Base-by-base conservation (phyloP, 2,329 filamentous ascomycete species). In the Hypoxylon sp. region DNA sequence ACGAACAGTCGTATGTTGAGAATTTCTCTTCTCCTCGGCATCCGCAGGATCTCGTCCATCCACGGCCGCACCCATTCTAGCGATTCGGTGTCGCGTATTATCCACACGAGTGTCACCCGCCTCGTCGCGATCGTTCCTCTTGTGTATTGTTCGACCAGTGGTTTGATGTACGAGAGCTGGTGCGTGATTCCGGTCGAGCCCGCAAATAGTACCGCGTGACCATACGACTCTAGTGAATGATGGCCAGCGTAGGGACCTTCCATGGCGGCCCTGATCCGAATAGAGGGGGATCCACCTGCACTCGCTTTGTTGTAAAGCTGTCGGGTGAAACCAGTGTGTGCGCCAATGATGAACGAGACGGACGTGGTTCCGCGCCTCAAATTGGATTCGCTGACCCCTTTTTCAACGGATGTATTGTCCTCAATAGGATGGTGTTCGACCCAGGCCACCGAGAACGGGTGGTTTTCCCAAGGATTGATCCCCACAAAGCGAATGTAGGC, bases 131-230 rank as follows among this genome's bases (percentile, higher is more conserved):
- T 85, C 1, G 86, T 91, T 51, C 84, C 83, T 1, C 83, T 76
- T 44, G 84, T 83, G 70, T 82, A 88, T 3, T 88, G 88, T 44
- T 84, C 75, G 51, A 93, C 80, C 3, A 93, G 77, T 41, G 94
- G 87, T 46, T 86, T 87, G 6, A 97, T 81, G 70, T 95, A 96
- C 23, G 91, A 90, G 20, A 97, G 83, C 69, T 96, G 91, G 70
- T 97, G 93, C 1, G 93, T 96, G 73, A 99, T 97, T 56, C 94
- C 94, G 4, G 94, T 91, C 49, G 93, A 90, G 48, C 91, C 92
- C 8, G 93, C 92, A 67, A 97, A 91, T 48, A 99, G 86, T 57
- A 99, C 83, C 32, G 87, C 86, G 31, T 95, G 94, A 27, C 94
- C 93, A 71, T 97, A 97, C 5, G 92, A 97, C 71, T 91, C 87